A percentile compares a stretch with the other conserved stretches of the same genome.
Conservation (phyloP, 2,329 filamentous ascomycete species). For the Ramularia endophylla region DNA sequence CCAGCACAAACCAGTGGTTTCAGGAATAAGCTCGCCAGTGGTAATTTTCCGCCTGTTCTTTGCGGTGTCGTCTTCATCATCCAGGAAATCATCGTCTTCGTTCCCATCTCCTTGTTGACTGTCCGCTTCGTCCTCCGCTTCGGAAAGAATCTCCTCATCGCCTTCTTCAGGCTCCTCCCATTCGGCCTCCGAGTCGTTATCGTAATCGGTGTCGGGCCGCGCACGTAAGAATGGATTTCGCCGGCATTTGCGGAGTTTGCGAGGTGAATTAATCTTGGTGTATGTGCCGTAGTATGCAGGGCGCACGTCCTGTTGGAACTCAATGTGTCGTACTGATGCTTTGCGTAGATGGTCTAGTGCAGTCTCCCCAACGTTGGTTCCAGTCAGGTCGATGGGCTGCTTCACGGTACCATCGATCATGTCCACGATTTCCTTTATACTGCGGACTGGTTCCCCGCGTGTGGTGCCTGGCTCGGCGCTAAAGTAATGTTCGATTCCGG, state of each 20-base stretch:
- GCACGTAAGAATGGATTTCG: slow-evolving; percentile 50
- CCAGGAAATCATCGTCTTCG: slow-evolving; percentile 84
- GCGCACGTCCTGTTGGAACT: slow-evolving; percentile 57
- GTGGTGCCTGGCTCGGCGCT: slow-evolving; percentile 4
- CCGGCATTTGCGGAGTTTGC: slow-evolving; percentile 42
- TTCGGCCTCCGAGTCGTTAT: slow-evolving; percentile 80
- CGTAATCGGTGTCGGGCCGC: slow-evolving; percentile 65
- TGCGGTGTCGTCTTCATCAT: slow-evolving; percentile 68
- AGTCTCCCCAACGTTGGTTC: slow-evolving; percentile 19
- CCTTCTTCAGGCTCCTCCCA: slow-evolving; percentile 70
- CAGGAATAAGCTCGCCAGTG: slow-evolving; percentile 65
- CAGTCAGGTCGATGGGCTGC: slow-evolving; percentile 39
- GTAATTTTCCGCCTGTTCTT: slow-evolving; percentile 53
- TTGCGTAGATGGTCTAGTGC: slow-evolving; percentile 21
- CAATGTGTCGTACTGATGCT: slow-evolving; percentile 59
- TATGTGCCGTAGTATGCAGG: slow-evolving; percentile 68
- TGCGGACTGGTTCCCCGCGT: slow-evolving; percentile 20
- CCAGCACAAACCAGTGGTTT: slow-evolving; percentile 78
- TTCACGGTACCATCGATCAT: slow-evolving; percentile 37
- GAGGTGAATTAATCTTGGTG: slow-evolving; percentile 51
- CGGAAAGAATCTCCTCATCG: slow-evolving; percentile 59
- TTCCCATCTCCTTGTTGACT: slow-evolving; percentile 70
- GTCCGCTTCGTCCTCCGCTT: slow-evolving; percentile 62
- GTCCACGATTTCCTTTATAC: slow-evolving; percentile 34
- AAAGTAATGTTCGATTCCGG: slow-evolving; percentile 16